Base-by-base conservation (phyloP, 176 grass and related monocot genomes). In the Triticum monococcum region DNA sequence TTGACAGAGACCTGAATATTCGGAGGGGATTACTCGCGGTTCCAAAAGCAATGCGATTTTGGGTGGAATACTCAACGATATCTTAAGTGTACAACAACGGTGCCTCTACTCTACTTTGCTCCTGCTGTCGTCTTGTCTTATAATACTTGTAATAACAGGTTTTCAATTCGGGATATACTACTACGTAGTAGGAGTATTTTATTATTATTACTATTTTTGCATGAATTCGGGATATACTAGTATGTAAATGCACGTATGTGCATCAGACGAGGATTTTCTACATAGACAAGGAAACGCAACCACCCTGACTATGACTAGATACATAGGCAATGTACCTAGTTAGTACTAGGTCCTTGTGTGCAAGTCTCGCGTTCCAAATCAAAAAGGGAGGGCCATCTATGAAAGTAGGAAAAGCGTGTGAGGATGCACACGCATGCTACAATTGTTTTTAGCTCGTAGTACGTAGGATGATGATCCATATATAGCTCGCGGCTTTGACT, bases 331-430 rank as follows among this genome's bases (percentile, higher is more conserved):
- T 54, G 50, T 18, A 18, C 16, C 5, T 54, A 7, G 50, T 17
- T 54, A 54, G 50, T 52, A 48, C 43, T 50, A 54, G 50, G 66
- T 69, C 16, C 11, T 72, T 72, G 37, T 72, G 36, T 72, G 69
- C 69, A 41, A 23, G 69, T 24, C 12, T 40, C 9, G 68, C 69
- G 32, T 72, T 72, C 69, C 69, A 25, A 72, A 43, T 43, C 69
- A 40, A 22, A 69, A 35, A 16, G 7, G 36, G 36, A 68, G 31
- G 7, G 31, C 8, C 65, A 36, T 33, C 31, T 32, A 20, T 5
- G 22, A 12, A 72, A 72, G 20, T 35, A 23, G 69, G 69, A 72
- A 72, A 72, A 45, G 10, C 72, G 72, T 75, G 72, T 75, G 72
- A 48, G 23, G 22, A 13, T 12, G 24, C 12, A 73, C 0, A 14